These are phyloP conservation scores for Apophysomyces trapeziformis DNA, from an alignment of 371 early-diverging fungal genomes.

Conservation along the genomic window DNA sequence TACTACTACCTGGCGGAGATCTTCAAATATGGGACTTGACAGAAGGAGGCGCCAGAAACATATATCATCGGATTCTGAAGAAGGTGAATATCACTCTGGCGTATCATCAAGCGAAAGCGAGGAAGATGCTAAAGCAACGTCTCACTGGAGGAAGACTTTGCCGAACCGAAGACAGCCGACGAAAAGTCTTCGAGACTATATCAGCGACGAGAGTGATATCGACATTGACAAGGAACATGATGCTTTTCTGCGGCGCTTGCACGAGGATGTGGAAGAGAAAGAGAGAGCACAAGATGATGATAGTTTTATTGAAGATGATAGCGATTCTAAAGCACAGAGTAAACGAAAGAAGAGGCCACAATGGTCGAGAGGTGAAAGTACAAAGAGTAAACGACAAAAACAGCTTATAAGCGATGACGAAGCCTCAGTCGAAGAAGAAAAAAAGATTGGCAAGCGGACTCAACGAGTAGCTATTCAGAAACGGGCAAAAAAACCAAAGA, in stretches of 20 bases:
- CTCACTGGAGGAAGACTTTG: conserved; percentile 1
- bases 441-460: conserved; percentile 19
- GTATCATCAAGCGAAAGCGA: conserved; percentile 23
- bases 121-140: conserved; percentile 12
- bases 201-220: conserved; percentile 47
- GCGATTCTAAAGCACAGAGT: conserved; percentile 24
- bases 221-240: conserved; percentile 37
- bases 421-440: conserved; percentile 32
- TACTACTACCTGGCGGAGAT: not conserved
- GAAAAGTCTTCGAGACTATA: conserved; percentile 56
- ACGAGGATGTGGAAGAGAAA: conserved; percentile 37
- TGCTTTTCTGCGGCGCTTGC: conserved; percentile 56
- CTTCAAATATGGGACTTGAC: not conserved
- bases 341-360: conserved; percentile 12
- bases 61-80: conserved; percentile 20
- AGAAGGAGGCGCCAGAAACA: not conserved
- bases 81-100: conserved; percentile 38
- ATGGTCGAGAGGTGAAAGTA: not conserved
- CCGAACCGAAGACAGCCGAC: conserved; percentile 16
- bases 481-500: conserved; percentile 13
- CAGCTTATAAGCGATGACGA: conserved; percentile 13
- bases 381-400: conserved; percentile 6
- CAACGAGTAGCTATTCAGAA: not conserved
- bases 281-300: conserved; percentile 9
- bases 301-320: conserved; percentile 20